Base-by-base conservation (phyloP, 768 basidiomycete genomes). In the Cyclocybe cylindracea region DNA sequence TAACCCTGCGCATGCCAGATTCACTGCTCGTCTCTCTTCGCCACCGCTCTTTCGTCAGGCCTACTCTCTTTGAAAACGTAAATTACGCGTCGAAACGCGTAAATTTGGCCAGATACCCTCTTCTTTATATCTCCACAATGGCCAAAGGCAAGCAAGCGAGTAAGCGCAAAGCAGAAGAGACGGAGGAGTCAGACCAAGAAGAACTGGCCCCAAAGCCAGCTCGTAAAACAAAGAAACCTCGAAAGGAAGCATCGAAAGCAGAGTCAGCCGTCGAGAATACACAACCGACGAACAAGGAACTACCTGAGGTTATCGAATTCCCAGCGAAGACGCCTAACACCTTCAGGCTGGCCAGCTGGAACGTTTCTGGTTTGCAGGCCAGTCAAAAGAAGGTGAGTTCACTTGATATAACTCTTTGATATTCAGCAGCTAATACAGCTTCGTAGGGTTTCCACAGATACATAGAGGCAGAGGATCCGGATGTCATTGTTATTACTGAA, bases 381-480 rank as follows among this genome's bases (percentile, higher is more conserved):
- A 82, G 85, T 50, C 78, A 84, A 58, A 93, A 87, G 70, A 94
- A 95, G 80, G 91, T 86, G 50, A 45, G 32, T 35, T 35, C 9
- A 14, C 47, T 40, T 39, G 24, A 44, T 33, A 36, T 13, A 5
- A 45, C 42, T 38, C 32, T 32, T 46, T 16, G 19, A 24, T 16
- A 37, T 29, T 3, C 5, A 32, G 32, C 32, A 39, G 8, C 47
- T 24, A 18, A 31, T 7, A 44, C 18, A 24, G 2, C 14, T 51
- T 36, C 36, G 10, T 56, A 89, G 86, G 92, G 92, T 0, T 92
- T 95, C 71, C 86, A 84, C 59, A 64, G 73, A 61, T 95, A 95
- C 62, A 75, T 94, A 32, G 85, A 90, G 57, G 91, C 91, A 1
- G 93, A 95, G 60, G 85, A 94, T 62, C 83, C 93, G 0, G 93